phyloP scores from a whole-genome alignment of 805 yeast genomes.

The Kodamaea jinghongensis region DNA sequence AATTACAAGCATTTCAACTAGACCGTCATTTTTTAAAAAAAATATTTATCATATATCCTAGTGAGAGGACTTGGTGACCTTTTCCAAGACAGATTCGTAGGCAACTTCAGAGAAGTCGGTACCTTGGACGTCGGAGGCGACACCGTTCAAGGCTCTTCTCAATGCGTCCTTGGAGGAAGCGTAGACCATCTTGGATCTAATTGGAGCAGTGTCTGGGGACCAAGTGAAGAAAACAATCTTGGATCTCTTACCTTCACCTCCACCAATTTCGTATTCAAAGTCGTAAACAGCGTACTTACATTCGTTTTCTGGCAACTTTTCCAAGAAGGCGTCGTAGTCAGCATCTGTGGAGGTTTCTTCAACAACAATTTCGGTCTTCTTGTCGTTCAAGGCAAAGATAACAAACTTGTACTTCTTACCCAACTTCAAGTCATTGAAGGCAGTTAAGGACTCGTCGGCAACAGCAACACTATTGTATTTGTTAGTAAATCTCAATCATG shows the following conservation, averaged over 20 bases:
- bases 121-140: conserved; percentile 93
- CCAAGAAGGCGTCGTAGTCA: conserved; percentile 83
- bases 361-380: conserved; percentile 88
- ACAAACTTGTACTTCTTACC: conserved; percentile 87
- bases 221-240: conserved; percentile 73
- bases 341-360: conserved; percentile 72
- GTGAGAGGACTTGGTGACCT: conserved; percentile 61
- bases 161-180: conserved; percentile 98
- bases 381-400: conserved; percentile 75
- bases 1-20: too few relatives aligned
- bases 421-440: conserved; percentile 93
- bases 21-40: not conserved
- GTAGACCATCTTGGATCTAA: conserved; percentile 95
- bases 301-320: conserved; percentile 90
- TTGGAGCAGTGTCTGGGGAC: conserved; percentile 97
- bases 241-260: conserved; percentile 92
- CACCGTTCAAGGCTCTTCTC: conserved; percentile 95
- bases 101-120: conserved; percentile 97
- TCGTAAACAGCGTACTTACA: conserved; percentile 96
- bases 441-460: conserved; percentile 82
- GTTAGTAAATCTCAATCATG: conserved; percentile 22
- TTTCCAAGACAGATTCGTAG: conserved; percentile 87
- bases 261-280: conserved; percentile 88
- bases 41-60: conserved; percentile 12
- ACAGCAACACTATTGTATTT: conserved; percentile 37